These are phyloP conservation scores for Trichoderma sp. DNA, from an alignment of 2,329 filamentous ascomycete genomes.

Conservation along the genomic window DNA sequence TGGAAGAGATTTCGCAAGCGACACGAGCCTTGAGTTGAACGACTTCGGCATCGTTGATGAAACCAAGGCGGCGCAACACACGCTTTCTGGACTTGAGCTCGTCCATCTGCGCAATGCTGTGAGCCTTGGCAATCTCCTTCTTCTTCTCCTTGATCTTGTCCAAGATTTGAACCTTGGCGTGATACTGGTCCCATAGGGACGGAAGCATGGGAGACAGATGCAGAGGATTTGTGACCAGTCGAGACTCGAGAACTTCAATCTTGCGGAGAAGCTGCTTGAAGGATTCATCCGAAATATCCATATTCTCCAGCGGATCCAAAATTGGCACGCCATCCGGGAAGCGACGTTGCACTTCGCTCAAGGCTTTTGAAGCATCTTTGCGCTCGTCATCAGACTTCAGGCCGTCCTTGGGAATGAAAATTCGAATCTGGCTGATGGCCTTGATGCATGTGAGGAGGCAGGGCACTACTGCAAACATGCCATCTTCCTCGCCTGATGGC, in stretches of 20 bases:
- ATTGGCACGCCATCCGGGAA: constrained; percentile 92
- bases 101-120: constrained; percentile 89
- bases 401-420: constrained; percentile 77
- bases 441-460: constrained; percentile 85
- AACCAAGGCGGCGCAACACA: constrained; percentile 88
- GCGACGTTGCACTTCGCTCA: constrained; percentile 79
- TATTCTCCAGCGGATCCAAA: constrained; percentile 92
- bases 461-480: constrained; percentile 58
- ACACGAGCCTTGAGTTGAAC: constrained; percentile 97
- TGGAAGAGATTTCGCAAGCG: constrained; percentile 94
- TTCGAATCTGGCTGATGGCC: constrained; percentile 77
- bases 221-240: constrained; percentile 82
- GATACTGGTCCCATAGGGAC: constrained; percentile 85
- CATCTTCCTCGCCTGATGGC: constrained; percentile 35
- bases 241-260: constrained; percentile 94
- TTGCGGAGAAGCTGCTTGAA: constrained; percentile 94
- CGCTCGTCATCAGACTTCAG: constrained; percentile 67
- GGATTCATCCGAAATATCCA: constrained; percentile 87
- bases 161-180: constrained; percentile 71
- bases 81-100: constrained; percentile 96
- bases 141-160: constrained; percentile 86
- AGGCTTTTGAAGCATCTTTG: constrained; percentile 64
- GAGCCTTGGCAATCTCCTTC: constrained; percentile 80
- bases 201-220: constrained; percentile 86
- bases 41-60: constrained; percentile 94